A percentile compares a stretch with the other conserved stretches of the same genome.
These are phyloP conservation scores for Puccinia hordei DNA, from an alignment of 1,284 basidiomycete species.

Conservation along the genomic window DNA sequence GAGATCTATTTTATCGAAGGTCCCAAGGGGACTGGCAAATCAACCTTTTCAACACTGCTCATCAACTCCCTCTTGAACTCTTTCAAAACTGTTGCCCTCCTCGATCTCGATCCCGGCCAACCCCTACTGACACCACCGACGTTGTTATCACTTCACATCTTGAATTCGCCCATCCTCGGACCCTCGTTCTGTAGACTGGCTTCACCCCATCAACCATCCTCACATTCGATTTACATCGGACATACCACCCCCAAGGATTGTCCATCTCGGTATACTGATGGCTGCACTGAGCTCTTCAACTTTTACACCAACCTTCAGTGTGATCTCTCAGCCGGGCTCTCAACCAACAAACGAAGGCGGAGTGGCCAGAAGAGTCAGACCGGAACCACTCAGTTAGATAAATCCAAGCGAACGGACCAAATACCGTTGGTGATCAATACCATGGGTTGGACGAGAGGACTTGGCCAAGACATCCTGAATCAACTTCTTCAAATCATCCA, in stretches of 20 bases:
- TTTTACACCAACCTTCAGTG: constrained; percentile 2
- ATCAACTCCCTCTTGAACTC: constrained; percentile 33
- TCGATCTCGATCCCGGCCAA: constrained; percentile 50
- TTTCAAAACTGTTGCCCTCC: constrained; percentile 32
- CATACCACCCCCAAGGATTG: constrained; percentile 37
- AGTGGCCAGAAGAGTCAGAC: background rate
- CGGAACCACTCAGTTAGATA: background rate
- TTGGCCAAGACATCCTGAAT: constrained; percentile 41
- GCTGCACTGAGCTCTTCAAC: constrained; percentile 23
- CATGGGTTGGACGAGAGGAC: constrained; percentile 46
- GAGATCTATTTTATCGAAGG: constrained; percentile 37
- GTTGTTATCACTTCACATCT: constrained; percentile 27
- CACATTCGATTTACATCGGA: constrained; percentile 42
- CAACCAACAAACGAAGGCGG: constrained; percentile 14
- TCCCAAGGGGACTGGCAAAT: constrained; percentile 38
- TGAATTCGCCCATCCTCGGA: constrained; percentile 32
- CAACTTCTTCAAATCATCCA: constrained; percentile 23
- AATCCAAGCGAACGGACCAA: constrained; percentile 10
- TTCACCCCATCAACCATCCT: background rate
- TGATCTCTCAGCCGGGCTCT: background rate
- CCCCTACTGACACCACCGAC: constrained; percentile 45
- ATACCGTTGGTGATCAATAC: constrained; percentile 46
- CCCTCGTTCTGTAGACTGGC: constrained; percentile 37
- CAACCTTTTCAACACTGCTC: constrained; percentile 32
- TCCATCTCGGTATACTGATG: constrained; percentile 23